Percentiles rank a stretch among this genome's conserved stretches.
These are phyloP conservation scores for Cymodocea nodosa DNA, from an alignment of 116 monocot species.

Conservation along the genomic window DNA sequence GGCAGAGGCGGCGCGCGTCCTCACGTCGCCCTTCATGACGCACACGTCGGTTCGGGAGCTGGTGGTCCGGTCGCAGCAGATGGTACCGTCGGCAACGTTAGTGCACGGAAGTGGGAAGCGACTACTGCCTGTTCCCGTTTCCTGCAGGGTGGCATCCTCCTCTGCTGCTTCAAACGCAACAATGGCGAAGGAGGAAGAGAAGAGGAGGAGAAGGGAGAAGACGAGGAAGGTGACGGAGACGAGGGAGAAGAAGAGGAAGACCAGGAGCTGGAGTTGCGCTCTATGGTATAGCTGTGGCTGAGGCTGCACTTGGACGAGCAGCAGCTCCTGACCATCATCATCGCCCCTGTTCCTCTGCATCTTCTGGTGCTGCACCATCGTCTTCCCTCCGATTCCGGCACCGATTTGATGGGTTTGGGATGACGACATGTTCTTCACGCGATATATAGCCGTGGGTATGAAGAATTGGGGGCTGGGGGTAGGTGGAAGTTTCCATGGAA, in stretches of 20 bases:
- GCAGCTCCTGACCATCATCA: not conserved
- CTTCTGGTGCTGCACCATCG: not conserved
- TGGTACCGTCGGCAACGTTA: constrained; percentile 13
- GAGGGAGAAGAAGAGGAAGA: constrained; percentile 3
- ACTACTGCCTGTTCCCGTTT: not conserved
- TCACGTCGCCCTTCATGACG: constrained; percentile 57
- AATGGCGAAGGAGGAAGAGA: not conserved
- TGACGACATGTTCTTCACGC: no score
- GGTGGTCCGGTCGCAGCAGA: constrained; percentile 54
- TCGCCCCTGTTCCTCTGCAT: not conserved
- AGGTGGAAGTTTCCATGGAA: no score
- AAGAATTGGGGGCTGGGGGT: no score
- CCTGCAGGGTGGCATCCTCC: not conserved
- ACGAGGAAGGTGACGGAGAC: not conserved
- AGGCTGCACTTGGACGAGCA: not conserved
- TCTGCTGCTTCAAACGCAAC: not conserved
- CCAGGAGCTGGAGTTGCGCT: not conserved
- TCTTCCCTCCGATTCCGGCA: no score
- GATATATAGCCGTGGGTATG: no score
- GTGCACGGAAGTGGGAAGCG: constrained; percentile 4
- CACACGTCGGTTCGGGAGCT: constrained; percentile 44
- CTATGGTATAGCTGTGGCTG: not conserved
- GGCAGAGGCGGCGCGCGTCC: constrained; percentile 22
- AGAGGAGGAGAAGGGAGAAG: constrained; percentile 3
- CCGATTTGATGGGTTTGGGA: no score